Evolutionary conservation across 2,329 filamentous ascomycete genomes (phyloP), one percentile per base, ranked within the genome.

Genomic region (Botrytis medusae): DNA sequence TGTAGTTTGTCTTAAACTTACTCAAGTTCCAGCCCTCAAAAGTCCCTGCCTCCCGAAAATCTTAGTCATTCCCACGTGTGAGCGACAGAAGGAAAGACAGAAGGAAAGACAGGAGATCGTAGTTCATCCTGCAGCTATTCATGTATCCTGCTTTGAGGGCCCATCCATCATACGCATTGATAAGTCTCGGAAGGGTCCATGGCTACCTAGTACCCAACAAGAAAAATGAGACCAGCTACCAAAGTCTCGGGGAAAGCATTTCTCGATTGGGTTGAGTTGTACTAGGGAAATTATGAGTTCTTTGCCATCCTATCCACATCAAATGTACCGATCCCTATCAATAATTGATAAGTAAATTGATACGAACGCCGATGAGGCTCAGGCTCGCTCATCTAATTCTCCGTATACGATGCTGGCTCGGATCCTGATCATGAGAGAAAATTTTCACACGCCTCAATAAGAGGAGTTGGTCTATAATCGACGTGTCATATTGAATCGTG

Each of bases 11-110:
- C 61, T 72, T 37, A 72, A 40, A 65, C 40, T 44, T 57, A 57
- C 48, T 42, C 44, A 46, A 44, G 62, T 72, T 57, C 69, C 69
- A 72, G 69, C 61, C 69, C 37, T 59, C 37, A 14, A 12, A 32
- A 32, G n/a, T 37, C 46, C 34, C 61, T 46, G 37, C 34, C 69
- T 67, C 48, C 57, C 42, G 42, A 46, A 46, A 29, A 46, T 59
- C 61, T 68, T 51, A 68, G 70, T 72, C 61, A 72, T 72, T 72
- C 40, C 70, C 70, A 72, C 70, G 70, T 68, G 70, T 63, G 61
- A 40, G 42, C 61, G 61, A 42, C 69, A 29, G 20, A 44, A 67
- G 46, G 57, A 37, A 22, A 57, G 70, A 65, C 46, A n/a, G 32
- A 57, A 67, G 61, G 57, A 48, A 16, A 57, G 70, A 65, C 46